Evolutionary conservation across 805 yeast species (phyloP).

Genomic region (Kodamaea restingae): DNA sequence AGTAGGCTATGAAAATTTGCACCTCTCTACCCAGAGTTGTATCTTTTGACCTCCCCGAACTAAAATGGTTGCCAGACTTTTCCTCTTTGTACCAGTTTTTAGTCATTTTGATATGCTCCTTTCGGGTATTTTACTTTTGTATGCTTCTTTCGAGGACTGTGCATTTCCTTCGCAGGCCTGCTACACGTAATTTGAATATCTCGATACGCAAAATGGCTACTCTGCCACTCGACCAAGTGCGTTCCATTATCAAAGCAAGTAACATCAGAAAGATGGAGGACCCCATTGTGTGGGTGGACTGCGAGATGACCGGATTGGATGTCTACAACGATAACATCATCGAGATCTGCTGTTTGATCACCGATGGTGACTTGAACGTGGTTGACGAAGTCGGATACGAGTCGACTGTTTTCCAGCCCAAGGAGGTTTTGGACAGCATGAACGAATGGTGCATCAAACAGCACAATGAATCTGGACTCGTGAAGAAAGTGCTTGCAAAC

Average conservation of each 20-base stretch:
- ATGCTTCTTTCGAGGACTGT: no score
- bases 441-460: slow-evolving; percentile 83
- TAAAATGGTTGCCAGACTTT: no score
- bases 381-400: slow-evolving; percentile 74
- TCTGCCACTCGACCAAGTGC: neutral
- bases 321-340: slow-evolving; percentile 72
- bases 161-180: no score
- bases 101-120: no score
- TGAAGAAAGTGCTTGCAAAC: slow-evolving; percentile 60
- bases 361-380: slow-evolving; percentile 74
- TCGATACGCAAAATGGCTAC: neutral
- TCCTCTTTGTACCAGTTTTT: no score
- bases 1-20: no score
- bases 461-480: slow-evolving; percentile 75
- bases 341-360: slow-evolving; percentile 86
- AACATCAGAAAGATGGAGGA: neutral
- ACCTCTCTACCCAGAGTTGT: no score
- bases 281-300: slow-evolving; percentile 86
- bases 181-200: slow-evolving; percentile 4
- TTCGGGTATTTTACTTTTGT: no score
- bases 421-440: slow-evolving; percentile 64
- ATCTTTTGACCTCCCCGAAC: no score
- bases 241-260: neutral
- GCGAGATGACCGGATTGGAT: slow-evolving; percentile 97
- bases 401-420: slow-evolving; percentile 69